Conservation (phyloP, 169 alveolate species). For the Prorocentrum cordatum region DNA sequence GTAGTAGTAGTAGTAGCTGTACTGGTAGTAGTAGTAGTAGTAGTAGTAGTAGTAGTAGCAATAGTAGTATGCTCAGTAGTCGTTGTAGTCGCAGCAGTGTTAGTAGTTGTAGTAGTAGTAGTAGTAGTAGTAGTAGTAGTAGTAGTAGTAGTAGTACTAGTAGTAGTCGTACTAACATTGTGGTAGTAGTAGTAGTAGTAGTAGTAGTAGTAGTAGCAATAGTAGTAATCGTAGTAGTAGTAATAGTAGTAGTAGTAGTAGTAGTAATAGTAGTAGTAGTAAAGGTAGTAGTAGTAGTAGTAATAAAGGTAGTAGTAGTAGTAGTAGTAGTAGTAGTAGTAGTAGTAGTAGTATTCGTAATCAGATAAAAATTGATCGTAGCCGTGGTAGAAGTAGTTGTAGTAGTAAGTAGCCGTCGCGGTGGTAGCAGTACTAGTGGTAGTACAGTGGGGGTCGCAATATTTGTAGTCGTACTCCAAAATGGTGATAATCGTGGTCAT, state of each 20-base stretch:
- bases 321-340: not conserved
- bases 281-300: not conserved
- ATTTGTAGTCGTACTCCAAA: too few relatives aligned
- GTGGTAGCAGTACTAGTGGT: too few relatives aligned
- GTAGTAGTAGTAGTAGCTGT: not conserved
- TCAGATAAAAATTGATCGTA: too few relatives aligned
- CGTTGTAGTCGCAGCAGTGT: not conserved
- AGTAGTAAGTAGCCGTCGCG: too few relatives aligned
- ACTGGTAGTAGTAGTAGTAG: not conserved
- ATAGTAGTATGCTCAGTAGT: not conserved
- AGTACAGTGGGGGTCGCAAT: too few relatives aligned
- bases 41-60: not conserved
- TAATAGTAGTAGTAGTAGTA: not conserved
- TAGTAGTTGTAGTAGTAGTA: not conserved
- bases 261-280: not conserved
- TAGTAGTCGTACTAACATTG: not conserved
- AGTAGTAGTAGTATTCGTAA: too few relatives aligned
- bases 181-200: not conserved
- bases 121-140: not conserved
- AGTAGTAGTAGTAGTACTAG: not conserved
- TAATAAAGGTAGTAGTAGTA: not conserved
- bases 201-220: not conserved
- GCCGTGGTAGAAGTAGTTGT: too few relatives aligned
- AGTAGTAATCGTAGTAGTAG: not conserved
- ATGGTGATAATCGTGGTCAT: too few relatives aligned